Conservation (phyloP, 441 rosid species). For the Adansonia madagascariensis region DNA sequence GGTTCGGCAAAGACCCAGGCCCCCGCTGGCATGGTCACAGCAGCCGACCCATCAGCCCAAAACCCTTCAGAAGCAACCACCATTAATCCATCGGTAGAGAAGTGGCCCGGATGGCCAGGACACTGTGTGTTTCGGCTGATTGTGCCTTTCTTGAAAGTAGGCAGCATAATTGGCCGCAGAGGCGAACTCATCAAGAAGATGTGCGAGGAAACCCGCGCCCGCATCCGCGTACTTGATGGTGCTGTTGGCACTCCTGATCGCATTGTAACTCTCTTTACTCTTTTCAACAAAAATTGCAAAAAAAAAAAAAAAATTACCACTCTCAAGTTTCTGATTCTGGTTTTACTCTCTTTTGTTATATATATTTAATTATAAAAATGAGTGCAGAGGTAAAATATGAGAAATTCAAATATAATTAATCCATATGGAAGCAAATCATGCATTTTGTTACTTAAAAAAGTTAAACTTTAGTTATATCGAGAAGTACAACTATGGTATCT, state of each 20-base stretch:
- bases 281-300: no score
- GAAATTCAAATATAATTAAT: background rate
- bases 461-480: background rate
- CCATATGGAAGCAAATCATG: background rate
- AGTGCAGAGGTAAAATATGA: background rate
- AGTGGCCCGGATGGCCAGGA: constrained; percentile 82
- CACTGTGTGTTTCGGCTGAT: constrained; percentile 55
- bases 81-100: constrained; percentile 39
- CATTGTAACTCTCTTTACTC: background rate
- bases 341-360: no score
- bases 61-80: constrained; percentile 23
- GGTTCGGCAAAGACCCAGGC: background rate
- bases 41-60: background rate
- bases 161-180: constrained; percentile 61
- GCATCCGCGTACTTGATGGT: constrained; percentile 66
- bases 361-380: background rate
- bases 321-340: no score
- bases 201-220: constrained; percentile 67
- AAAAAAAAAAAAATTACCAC: no score
- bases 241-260: constrained; percentile 64
- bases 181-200: constrained; percentile 72
- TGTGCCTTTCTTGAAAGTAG: no score
- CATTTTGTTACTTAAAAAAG: background rate
- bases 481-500: background rate
- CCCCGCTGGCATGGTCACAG: background rate